These are phyloP conservation scores for Nicotiana knightiana DNA, from an alignment of 257 asterid species.

Conservation along the genomic window DNA sequence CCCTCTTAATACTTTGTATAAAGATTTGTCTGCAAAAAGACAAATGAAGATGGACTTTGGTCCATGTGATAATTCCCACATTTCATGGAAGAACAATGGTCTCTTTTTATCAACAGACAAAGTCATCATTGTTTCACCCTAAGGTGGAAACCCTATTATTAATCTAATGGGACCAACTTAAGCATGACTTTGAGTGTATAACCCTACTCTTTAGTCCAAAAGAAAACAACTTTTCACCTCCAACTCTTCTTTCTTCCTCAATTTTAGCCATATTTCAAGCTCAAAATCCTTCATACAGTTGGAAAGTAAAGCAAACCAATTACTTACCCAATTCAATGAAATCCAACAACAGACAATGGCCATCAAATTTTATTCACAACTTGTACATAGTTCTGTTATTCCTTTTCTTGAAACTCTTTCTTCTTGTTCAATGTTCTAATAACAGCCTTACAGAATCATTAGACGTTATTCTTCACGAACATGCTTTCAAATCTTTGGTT, in stretches of 20 bases:
- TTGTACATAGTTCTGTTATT: slow-evolving; percentile 17
- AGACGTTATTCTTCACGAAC: slow-evolving; percentile 52
- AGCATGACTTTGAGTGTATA: slow-evolving; percentile 13
- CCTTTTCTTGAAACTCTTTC: slow-evolving; percentile 25
- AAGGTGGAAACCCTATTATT: slow-evolving; percentile 10
- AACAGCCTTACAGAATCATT: slow-evolving; percentile 32
- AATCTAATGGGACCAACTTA: slow-evolving; percentile 13
- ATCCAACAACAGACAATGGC: slow-evolving; percentile 18
- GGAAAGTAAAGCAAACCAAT: not conserved
- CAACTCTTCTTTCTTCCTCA: not conserved
- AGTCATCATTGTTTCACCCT: slow-evolving; percentile 10
- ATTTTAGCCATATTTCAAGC: not conserved
- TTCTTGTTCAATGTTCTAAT: slow-evolving; percentile 23
- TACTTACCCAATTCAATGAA: not conserved
- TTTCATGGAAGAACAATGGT: slow-evolving; percentile 8
- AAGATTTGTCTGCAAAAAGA: not conserved
- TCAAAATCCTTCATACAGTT: not conserved
- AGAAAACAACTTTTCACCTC: not conserved
- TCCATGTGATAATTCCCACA: slow-evolving; percentile 23
- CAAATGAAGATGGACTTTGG: not conserved
- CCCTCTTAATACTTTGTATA: no score
- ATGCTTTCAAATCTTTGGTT: slow-evolving; percentile 41
- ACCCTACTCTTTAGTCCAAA: not conserved
- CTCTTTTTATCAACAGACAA: slow-evolving; percentile 5
- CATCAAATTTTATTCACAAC: not conserved